These are phyloP conservation scores for Oryza glaberrima DNA, from an alignment of 176 grass and related monocot species.

Conservation along the genomic window DNA sequence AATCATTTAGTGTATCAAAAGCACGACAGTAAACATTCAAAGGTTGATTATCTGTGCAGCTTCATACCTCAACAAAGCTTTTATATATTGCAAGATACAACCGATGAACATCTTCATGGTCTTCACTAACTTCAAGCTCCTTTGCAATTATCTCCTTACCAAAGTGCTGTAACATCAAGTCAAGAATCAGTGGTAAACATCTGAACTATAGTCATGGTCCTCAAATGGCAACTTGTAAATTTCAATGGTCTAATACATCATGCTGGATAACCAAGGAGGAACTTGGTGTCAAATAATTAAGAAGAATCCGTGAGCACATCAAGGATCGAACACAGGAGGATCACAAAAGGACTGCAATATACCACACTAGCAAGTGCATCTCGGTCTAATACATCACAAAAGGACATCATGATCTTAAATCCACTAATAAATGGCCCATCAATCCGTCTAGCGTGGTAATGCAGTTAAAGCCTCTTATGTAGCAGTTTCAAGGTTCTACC, in stretches of 20 bases:
- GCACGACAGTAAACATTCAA: neutral
- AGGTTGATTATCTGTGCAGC: neutral
- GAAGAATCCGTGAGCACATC: too few relatives aligned
- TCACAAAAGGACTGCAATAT: too few relatives aligned
- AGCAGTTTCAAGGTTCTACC: constrained; percentile 8
- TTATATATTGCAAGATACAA: constrained; percentile 95
- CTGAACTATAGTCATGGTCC: too few relatives aligned
- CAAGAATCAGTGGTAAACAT: constrained; percentile 18
- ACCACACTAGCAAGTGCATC: too few relatives aligned
- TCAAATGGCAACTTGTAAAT: neutral
- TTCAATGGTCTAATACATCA: neutral
- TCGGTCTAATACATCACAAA: neutral
- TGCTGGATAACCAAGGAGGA: too few relatives aligned
- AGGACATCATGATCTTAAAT: neutral
- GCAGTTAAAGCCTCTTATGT: neutral
- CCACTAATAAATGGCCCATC: neutral
- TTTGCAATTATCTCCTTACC: constrained; percentile 98
- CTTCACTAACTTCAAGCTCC: constrained; percentile 81
- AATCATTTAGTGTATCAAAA: neutral
- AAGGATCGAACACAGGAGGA: too few relatives aligned
- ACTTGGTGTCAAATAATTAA: too few relatives aligned
- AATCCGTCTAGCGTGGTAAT: neutral
- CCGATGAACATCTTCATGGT: constrained; percentile 75
- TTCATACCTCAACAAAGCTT: constrained; percentile 89
- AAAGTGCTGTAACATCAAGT: constrained; percentile 65